Percentiles rank a stretch among this genome's conserved stretches.
phyloP scores from a whole-genome alignment of 352 stramenopile genomes.

The Phytophthora pinifolia region DNA sequence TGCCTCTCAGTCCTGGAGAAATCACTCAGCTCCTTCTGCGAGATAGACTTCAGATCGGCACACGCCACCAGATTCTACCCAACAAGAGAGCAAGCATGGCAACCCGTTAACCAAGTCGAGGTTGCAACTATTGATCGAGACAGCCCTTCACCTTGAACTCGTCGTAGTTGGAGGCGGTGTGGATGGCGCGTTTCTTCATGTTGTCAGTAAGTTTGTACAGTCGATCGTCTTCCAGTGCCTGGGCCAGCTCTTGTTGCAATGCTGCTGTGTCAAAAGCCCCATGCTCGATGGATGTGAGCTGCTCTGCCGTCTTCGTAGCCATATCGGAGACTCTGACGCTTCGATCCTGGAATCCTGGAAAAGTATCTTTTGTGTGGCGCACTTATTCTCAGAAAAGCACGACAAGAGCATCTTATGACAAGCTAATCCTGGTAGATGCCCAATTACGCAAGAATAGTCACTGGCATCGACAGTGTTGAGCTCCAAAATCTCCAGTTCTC shows the following conservation, averaged over 20 bases:
- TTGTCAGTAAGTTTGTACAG: constrained; percentile 84
- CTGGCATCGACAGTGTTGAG: background rate
- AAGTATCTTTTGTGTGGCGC: constrained; percentile 30
- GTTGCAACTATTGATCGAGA: background rate
- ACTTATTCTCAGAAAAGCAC: constrained; percentile 18
- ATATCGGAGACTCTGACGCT: constrained; percentile 22
- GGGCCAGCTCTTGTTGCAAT: constrained; percentile 69
- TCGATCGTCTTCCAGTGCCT: constrained; percentile 78
- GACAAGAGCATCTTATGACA: constrained; percentile 28
- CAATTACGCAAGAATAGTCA: constrained; percentile 23
- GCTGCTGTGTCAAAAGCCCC: constrained; percentile 72
- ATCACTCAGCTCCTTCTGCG: constrained; percentile 63
- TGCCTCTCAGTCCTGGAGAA: constrained; percentile 49
- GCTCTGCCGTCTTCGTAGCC: constrained; percentile 23
- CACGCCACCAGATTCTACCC: constrained; percentile 81
- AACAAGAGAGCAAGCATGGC: background rate
- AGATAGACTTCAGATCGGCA: constrained; percentile 82
- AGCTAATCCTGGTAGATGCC: constrained; percentile 13
- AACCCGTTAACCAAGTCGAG: background rate
- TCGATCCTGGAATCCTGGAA: constrained; percentile 3
- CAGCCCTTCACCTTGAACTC: constrained; percentile 73
- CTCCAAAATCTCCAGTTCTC: background rate
- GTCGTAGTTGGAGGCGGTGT: constrained; percentile 81
- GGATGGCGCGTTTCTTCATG: constrained; percentile 89
- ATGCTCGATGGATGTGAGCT: constrained; percentile 79